Base-by-base conservation (phyloP, 352 stramenopile genomes). In the Phytopythium delawarense region DNA sequence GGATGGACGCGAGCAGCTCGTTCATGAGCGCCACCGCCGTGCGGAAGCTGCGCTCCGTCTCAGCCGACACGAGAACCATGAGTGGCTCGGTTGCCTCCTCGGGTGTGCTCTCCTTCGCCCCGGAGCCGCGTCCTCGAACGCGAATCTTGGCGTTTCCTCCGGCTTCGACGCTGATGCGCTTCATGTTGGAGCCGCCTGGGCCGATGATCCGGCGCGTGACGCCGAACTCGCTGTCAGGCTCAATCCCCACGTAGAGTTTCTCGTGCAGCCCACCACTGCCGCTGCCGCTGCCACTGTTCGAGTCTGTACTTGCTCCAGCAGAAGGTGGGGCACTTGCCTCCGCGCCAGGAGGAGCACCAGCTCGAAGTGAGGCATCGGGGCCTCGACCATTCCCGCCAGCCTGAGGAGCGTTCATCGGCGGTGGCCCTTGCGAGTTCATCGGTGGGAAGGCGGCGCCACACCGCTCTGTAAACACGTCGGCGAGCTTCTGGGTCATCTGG, bases 161-260 rank as follows among this genome's bases (percentile, higher is more conserved):
- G 1, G 87, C 81, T 46, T 96, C 87, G 18, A 87, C 65, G 48
- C 83, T 93, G 61, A 96, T 96, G 18, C 87, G 87, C 66, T 96
- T 94, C 81, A 96, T 92, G 57, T 96, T 81, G 6, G 82, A 86
- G 7, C 85, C 87, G 0, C 71, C 76, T 20, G 81, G 85, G 7
- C 87, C 87, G 55, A 96, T 93, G 57, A 96, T 92, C 32, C 85
- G 83, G 1, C 85, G 84, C 23, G 85, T 93, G 37, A 94, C 85
- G 12, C 81, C 79, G 68, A 96, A 96, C 32, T 94, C 87, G 56
- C 66, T 88, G 51, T 96, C 87, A 16, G 89, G 85, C 40, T 96
- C 87, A n/a, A 96, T 94, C 0, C 85, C 87, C 20, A 96, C 85
- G 8, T 87, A 56, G 57, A 96, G 68, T 45, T 92, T 94, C 54